These are phyloP conservation scores for Aspergillus uvarum DNA, from an alignment of 2,329 filamentous ascomycete species.

Conservation along the genomic window DNA sequence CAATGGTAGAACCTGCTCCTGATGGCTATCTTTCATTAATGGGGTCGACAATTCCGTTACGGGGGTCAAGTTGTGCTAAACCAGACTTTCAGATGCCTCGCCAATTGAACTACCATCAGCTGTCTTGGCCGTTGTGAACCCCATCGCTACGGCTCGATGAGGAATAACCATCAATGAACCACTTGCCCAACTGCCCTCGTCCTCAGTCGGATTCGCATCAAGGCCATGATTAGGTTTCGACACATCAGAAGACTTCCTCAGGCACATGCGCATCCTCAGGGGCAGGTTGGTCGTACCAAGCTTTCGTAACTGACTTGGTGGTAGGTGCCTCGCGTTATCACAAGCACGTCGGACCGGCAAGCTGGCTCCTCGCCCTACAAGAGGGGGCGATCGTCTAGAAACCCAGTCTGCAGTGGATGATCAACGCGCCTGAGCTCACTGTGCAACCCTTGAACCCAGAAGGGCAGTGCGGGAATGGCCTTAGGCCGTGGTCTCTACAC, in stretches of 20 bases:
- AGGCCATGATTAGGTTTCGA: not conserved
- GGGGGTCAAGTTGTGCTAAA: not conserved
- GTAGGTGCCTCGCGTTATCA: not conserved
- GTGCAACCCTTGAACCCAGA: not conserved
- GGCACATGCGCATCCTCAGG: constrained; percentile 12
- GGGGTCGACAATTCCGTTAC: not conserved
- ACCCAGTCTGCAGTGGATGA: not conserved
- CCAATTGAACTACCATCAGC: not conserved
- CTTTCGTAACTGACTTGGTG: not conserved
- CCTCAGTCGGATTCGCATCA: not conserved
- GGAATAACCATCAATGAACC: not conserved
- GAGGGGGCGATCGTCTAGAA: not conserved
- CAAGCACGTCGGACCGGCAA: not conserved
- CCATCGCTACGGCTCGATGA: not conserved
- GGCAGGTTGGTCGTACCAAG: constrained; percentile 4
- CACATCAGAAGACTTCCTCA: constrained; percentile 9
- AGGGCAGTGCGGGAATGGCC: not conserved
- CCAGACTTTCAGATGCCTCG: not conserved
- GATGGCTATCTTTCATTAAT: not conserved
- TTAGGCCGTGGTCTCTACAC: not conserved
- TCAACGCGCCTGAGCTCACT: not conserved
- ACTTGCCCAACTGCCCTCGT: not conserved
- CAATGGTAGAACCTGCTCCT: not conserved
- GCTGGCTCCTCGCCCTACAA: not conserved
- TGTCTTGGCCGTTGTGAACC: not conserved